Base-by-base conservation (phyloP, 768 basidiomycete genomes). In the Termitomyces sp. region DNA sequence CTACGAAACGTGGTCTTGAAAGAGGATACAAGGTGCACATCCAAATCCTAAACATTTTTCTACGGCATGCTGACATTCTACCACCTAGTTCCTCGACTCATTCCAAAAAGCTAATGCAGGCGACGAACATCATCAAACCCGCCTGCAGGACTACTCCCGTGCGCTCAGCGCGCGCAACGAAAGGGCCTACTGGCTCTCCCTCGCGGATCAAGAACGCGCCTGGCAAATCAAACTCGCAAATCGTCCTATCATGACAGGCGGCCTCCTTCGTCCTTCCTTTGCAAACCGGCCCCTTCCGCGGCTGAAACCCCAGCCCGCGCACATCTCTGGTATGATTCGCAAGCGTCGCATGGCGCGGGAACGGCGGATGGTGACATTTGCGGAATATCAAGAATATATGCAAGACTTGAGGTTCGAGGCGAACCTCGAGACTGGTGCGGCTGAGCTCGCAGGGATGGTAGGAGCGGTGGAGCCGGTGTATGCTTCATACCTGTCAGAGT, bases 221-320 rank as follows among this genome's bases (percentile, higher is more conserved):
- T 87, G 84, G 75, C 77, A 78, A 56, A 63, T 75, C 8, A 73
- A 73, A 23, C 71, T 88, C 40, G 77, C 73, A 38, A 79, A 75
- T 21, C 80, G 84, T 3, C 85, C 89, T 12, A 84, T 87, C 35
- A 69, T 92, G 57, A 92, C 89, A 7, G 89, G 91, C 5, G 78
- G 76, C 1, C 81, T 82, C 66, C 66, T 92, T n/a, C 83, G 82
- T 11, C 80, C 91, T 0, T 77, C 86, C 0, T 51, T 81, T 8
- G 82, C 71, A 69, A 83, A 92, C 66, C 75, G 71, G 0, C 90
- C 92, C 1, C 78, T 97, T 14, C 92, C 92, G 0, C 83, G 90
- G 0, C 73, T 97, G 62, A 83, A 79, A 41, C 91, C 90, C 0
- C 92, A 96, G 60, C 94, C 95, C 0, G 62, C 71, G 5, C 74